Conservation (phyloP, 164 flowering plant genomes). For the Stephania yunnanensis region DNA sequence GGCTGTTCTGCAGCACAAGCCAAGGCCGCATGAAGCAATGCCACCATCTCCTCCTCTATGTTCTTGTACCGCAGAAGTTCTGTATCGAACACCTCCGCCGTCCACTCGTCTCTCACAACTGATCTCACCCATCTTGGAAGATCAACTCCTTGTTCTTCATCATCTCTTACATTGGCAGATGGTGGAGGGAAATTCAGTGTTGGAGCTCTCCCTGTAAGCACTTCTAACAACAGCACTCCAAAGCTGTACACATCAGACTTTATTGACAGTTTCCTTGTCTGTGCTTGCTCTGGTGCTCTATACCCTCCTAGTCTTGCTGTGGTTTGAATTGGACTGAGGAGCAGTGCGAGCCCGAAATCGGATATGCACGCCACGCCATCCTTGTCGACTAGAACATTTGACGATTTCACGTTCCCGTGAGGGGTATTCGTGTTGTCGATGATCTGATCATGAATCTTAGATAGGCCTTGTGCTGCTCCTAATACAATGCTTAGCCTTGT, state of each 20-base stretch:
- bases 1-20: slow-evolving; percentile 64
- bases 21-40: slow-evolving; percentile 79
- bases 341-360: slow-evolving; percentile 82
- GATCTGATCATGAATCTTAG: slow-evolving; percentile 51
- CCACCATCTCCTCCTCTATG: slow-evolving; percentile 82
- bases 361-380: slow-evolving; percentile 84
- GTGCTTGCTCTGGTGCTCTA: slow-evolving; percentile 79
- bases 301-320: slow-evolving; percentile 77
- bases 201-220: slow-evolving; percentile 80
- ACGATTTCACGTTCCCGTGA: slow-evolving; percentile 87
- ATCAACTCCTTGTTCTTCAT: slow-evolving; percentile 43
- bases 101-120: slow-evolving; percentile 93
- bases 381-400: slow-evolving; percentile 78
- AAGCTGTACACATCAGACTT: slow-evolving; percentile 82
- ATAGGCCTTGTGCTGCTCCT: slow-evolving; percentile 89
- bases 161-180: slow-evolving; percentile 13
- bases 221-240: slow-evolving; percentile 75
- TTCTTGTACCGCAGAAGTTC: slow-evolving; percentile 86
- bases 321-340: slow-evolving; percentile 69
- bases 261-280: slow-evolving; percentile 58
- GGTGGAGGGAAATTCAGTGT: slow-evolving; percentile 35
- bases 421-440: slow-evolving; percentile 50
- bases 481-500: slow-evolving; percentile 71
- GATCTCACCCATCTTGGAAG: slow-evolving; percentile 87
- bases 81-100: slow-evolving; percentile 81